Conservation (phyloP, 1,284 basidiomycete species). For the Schizophyllum commune region DNA sequence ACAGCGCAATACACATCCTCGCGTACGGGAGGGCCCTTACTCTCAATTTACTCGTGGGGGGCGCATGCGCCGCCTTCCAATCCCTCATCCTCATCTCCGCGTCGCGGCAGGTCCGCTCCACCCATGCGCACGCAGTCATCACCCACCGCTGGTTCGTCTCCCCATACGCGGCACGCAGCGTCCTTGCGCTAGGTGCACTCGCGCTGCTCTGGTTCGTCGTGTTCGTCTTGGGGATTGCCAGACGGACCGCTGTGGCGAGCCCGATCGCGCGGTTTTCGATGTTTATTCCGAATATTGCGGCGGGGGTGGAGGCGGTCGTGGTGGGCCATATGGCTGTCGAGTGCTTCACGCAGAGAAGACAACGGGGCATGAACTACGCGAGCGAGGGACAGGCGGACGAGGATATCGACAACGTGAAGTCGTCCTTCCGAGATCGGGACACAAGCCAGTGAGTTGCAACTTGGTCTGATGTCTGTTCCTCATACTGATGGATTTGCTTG, state of each 20-base stretch:
- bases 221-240: background rate
- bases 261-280: background rate
- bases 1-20: background rate
- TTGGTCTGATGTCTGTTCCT: background rate
- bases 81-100: background rate
- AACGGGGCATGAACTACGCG: background rate
- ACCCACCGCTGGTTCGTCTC: background rate
- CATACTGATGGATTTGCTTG: background rate
- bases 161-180: background rate
- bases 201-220: background rate
- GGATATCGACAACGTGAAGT: background rate
- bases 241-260: background rate
- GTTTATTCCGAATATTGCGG: background rate
- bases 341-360: background rate
- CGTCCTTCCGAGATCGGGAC: background rate
- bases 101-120: background rate
- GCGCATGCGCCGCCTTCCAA: background rate
- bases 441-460: background rate
- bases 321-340: background rate
- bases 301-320: background rate
- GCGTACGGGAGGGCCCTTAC: background rate
- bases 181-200: background rate
- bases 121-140: background rate
- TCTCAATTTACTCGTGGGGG: background rate
- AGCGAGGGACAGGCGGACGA: background rate